Percentiles rank a stretch among this genome's conserved stretches.
Evolutionary conservation across 2,329 filamentous ascomycete species (phyloP).

Genomic region (Ilyonectria sp.): DNA sequence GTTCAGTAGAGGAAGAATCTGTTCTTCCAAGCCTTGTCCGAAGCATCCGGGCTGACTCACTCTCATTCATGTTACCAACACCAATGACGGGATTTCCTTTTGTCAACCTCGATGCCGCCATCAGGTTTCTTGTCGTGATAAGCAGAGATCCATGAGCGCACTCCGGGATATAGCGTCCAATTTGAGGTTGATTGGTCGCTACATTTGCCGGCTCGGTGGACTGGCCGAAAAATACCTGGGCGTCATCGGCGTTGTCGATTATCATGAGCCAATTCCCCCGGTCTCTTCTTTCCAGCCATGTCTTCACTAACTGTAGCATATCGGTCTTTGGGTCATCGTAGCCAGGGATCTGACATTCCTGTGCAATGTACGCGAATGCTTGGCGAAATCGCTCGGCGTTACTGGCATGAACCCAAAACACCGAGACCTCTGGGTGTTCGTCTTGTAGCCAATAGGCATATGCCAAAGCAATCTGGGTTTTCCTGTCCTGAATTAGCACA

Average conservation of each 20-base stretch:
- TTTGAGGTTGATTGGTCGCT: too few relatives aligned
- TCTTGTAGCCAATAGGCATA: slow-evolving; percentile 36
- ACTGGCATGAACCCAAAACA: slow-evolving; percentile 55
- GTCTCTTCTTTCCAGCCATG: slow-evolving; percentile 48
- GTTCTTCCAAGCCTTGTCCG: slow-evolving; percentile 28
- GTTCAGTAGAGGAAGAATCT: not conserved
- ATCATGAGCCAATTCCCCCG: slow-evolving; percentile 33
- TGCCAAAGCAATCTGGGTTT: slow-evolving; percentile 36
- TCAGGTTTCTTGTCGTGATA: slow-evolving; percentile 54
- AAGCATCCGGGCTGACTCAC: slow-evolving; percentile 47
- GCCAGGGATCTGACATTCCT: slow-evolving; percentile 45
- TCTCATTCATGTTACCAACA: slow-evolving; percentile 48
- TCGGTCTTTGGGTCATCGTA: slow-evolving; percentile 44
- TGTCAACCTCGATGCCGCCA: slow-evolving; percentile 45
- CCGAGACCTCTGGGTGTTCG: slow-evolving; percentile 29
- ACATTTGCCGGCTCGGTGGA: rapidly evolving
- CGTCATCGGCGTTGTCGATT: slow-evolving; percentile 26
- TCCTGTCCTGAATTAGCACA: slow-evolving; percentile 16
- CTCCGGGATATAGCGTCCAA: slow-evolving; percentile 43
- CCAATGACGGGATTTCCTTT: slow-evolving; percentile 42
- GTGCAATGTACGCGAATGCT: slow-evolving; percentile 50
- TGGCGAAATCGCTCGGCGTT: slow-evolving; percentile 51
- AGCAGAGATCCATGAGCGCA: slow-evolving; percentile 50
- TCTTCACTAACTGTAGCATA: slow-evolving; percentile 45
- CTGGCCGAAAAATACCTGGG: slow-evolving; percentile 33